Base-by-base conservation (phyloP, 495 filamentous ascomycete genomes). In the Friedmanniomyces endolithicus region DNA sequence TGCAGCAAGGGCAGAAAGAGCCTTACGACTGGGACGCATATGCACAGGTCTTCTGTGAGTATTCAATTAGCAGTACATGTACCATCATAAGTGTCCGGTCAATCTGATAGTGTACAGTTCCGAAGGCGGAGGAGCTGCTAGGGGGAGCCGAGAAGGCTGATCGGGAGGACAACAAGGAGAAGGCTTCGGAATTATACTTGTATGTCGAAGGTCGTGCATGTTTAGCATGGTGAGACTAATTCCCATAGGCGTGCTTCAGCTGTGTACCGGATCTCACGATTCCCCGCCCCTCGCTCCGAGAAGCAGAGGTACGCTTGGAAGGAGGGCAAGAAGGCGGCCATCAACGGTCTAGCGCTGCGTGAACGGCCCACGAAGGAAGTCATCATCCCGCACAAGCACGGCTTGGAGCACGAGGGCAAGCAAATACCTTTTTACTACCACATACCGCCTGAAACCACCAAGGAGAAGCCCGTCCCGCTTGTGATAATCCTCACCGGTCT, bases 401-500 rank as follows among this genome's bases (percentile, higher is more conserved):
- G 67, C 48, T 37, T 67, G 22, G 70, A 71, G 9, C 52, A 52
- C 25, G 82, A 87, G 50, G 75, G 75, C n/a, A 40, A 65, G 0
- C n/a, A 63, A 1, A 82, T 90, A 52, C 82, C 84, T 2, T 65
- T 84, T 9, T 85, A 84, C 63, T 66, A 85, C 39, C 78, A 84
- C 11, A 55, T 81, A 0, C 85, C 86, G 0, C 57, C 65, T 17
- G 58, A 60, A 39, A 74, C 72, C 0, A 58, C 67, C 1, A 55
- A 59, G 0, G 51, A 60, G 6, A 70, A 73, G 22, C 75, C 70
- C 3, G 71, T 71, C 1, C 83, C 86, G 0, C 71, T 76, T 3
- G 77, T 90, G 3, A 68, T 90, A 19, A 73, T 88, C 31, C 75
- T 88, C 70, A 87, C 82, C 0, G 86, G 86, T 0, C 72, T 90